Evolutionary conservation across 2,329 filamentous ascomycete genomes (phyloP), one percentile per base, ranked within the genome.

Genomic region (Aureobasidium sp.): DNA sequence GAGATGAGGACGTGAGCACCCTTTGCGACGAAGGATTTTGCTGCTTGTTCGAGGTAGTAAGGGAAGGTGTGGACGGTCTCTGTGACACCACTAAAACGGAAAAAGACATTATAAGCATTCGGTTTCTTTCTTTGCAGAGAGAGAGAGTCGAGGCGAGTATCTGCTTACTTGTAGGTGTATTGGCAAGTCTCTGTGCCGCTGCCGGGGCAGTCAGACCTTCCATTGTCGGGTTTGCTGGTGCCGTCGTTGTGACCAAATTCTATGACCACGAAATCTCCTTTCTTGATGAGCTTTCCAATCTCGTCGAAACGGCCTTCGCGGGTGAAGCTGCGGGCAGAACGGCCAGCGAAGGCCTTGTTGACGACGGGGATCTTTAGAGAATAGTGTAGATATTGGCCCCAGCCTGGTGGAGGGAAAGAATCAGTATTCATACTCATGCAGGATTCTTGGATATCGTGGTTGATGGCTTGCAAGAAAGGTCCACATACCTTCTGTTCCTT

Each of bases 231-330:
- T 1, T 71, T 72, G 0, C 80, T 80, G 1, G 86, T 85, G 25
- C 85, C 87, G 66, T 89, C 87, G 67, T 90, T 90, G 76, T 89
- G 87, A 0, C 87, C 87, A 68, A 89, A 88, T 68, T 89, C 86
- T 59, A 89, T 87, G 59, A 89, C 77, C 1, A 88, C 85, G 72
- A 83, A 86, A 72, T 89, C 87, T 36, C 84, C 84, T 1, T 77
- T 62, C 68, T 81, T 66, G 27, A 88, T 76, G 2, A 77, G 68
- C 36, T 78, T 73, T 51, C 81, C 79, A 58, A 89, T 81, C 0
- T 77, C 77, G 17, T 78, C 72, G 75, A 89, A 90, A 15, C 84
- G 83, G 9, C 82, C 84, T 73, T 90, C 87, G 52, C 84, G 80
- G 1, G 82, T 86, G 74, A 81, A 90, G 25, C 84, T 87, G 51